phyloP scores from a whole-genome alignment of 257 asterid species.

The Przewalskia tangutica region DNA sequence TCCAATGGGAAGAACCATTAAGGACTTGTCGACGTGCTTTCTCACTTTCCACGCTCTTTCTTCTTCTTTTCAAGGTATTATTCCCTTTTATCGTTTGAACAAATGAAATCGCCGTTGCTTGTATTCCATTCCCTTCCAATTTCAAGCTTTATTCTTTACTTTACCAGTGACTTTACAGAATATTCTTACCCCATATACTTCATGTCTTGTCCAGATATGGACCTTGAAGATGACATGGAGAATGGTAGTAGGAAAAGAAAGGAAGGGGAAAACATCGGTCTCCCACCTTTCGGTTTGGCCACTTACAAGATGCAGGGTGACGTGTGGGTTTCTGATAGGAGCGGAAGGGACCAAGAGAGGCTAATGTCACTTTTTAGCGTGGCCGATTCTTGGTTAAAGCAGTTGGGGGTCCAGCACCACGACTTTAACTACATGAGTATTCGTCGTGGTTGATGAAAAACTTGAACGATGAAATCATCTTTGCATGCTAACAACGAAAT shows the following conservation, averaged over 20 bases:
- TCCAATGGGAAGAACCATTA: conserved; percentile 40
- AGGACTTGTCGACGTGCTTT: conserved; percentile 42
- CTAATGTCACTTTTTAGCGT: conserved; percentile 58
- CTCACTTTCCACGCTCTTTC: conserved; percentile 51
- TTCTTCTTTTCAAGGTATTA: conserved; percentile 41
- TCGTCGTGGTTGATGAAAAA: conserved; percentile 33
- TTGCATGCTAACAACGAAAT: neutral
- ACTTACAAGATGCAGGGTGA: conserved; percentile 47
- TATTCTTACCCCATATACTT: neutral
- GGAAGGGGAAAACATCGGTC: conserved; percentile 32
- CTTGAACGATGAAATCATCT: neutral
- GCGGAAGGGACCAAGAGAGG: conserved; percentile 41
- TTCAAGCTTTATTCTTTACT: conserved; percentile 3
- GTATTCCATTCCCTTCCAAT: neutral
- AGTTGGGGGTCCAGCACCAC: conserved; percentile 76
- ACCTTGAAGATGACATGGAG: conserved; percentile 22
- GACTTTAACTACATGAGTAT: conserved; percentile 82
- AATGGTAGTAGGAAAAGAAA: conserved; percentile 15
- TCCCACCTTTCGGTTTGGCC: conserved; percentile 44
- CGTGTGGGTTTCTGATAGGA: conserved; percentile 35
- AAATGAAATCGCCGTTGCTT: neutral
- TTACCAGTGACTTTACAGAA: neutral
- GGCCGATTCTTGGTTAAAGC: conserved; percentile 97
- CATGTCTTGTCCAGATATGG: conserved; percentile 25
- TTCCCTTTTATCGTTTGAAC: neutral